These are phyloP conservation scores for Colletotrichum abscissum DNA, from an alignment of 2,329 filamentous ascomycete species.

Conservation along the genomic window DNA sequence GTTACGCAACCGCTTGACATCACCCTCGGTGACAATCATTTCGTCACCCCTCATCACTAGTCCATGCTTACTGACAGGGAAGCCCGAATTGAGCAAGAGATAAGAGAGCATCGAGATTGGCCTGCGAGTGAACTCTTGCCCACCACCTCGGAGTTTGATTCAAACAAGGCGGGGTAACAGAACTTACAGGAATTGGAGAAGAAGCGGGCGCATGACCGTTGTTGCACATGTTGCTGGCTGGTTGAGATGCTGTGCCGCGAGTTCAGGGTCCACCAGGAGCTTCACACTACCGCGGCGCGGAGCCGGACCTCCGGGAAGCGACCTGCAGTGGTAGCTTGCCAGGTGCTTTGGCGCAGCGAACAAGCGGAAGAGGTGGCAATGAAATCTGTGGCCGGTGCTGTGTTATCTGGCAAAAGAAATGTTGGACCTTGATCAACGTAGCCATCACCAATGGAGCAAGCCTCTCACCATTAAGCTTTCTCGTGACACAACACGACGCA, in stretches of 20 bases:
- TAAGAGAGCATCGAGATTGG: constrained; percentile 9
- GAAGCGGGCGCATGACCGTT: constrained; percentile 10
- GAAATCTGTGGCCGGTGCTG: neutral
- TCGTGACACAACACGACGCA: constrained; percentile 27
- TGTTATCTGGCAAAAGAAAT: neutral
- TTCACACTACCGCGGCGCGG: constrained; percentile 7
- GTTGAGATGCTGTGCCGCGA: neutral
- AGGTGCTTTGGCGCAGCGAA: neutral
- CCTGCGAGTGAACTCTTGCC: neutral
- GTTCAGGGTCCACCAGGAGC: neutral
- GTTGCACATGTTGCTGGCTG: constrained; percentile 10
- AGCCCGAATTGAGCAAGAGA: neutral
- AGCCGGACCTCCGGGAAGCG: constrained; percentile 21
- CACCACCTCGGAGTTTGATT: constrained; percentile 4
- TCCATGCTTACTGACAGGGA: neutral
- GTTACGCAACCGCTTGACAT: neutral
- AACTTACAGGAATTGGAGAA: neutral
- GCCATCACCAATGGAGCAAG: neutral
- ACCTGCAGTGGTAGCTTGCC: neutral
- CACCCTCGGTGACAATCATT: constrained; percentile 1
- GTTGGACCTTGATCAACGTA: neutral
- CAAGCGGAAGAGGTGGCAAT: neutral
- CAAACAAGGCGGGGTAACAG: constrained; percentile 10
- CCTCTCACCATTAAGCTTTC: constrained; percentile 23
- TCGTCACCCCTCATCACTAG: constrained; percentile 5